Evolutionary conservation across 2,329 filamentous ascomycete species (phyloP).

Genomic region (Fusarium aywerte): DNA sequence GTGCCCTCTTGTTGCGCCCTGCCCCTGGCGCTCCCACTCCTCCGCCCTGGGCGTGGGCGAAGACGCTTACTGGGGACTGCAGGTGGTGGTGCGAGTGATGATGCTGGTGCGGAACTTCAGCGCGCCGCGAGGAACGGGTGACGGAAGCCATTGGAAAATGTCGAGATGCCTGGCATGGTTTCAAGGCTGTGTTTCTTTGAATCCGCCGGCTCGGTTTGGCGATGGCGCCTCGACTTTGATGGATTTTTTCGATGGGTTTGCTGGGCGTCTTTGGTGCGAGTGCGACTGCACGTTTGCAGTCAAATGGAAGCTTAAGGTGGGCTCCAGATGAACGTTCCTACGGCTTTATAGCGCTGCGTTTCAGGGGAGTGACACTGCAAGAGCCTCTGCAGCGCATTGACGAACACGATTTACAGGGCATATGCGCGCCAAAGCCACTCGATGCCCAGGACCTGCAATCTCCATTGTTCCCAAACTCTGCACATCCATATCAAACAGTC

Average conservation of each 20-base stretch:
- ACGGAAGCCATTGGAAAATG: slow-evolving; percentile 61
- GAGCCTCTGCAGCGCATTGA: slow-evolving; percentile 20
- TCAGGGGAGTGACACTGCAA: slow-evolving; percentile 23
- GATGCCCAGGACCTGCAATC: not conserved
- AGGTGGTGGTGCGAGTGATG: slow-evolving; percentile 50
- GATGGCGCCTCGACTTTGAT: slow-evolving; percentile 46
- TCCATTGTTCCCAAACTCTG: no score
- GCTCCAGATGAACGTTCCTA: slow-evolving; percentile 9
- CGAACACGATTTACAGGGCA: slow-evolving; percentile 20
- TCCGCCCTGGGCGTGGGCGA: slow-evolving; percentile 50
- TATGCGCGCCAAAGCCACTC: slow-evolving; percentile 16
- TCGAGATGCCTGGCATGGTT: slow-evolving; percentile 53
- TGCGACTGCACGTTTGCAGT: slow-evolving; percentile 39
- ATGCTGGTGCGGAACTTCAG: slow-evolving; percentile 58
- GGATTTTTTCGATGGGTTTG: slow-evolving; percentile 45
- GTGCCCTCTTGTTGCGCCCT: slow-evolving; percentile 58
- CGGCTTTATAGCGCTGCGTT: slow-evolving; percentile 26
- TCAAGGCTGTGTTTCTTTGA: slow-evolving; percentile 38
- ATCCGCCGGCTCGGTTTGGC: slow-evolving; percentile 40
- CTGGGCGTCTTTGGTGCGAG: slow-evolving; percentile 41
- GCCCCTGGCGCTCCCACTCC: slow-evolving; percentile 47
- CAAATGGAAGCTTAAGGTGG: slow-evolving; percentile 22
- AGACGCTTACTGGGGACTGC: slow-evolving; percentile 47
- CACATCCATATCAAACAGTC: not conserved
- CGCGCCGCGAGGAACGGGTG: slow-evolving; percentile 63